These are phyloP conservation scores for Aureobasidium subglaciale DNA, from an alignment of 2,329 filamentous ascomycete species.

Conservation along the genomic window DNA sequence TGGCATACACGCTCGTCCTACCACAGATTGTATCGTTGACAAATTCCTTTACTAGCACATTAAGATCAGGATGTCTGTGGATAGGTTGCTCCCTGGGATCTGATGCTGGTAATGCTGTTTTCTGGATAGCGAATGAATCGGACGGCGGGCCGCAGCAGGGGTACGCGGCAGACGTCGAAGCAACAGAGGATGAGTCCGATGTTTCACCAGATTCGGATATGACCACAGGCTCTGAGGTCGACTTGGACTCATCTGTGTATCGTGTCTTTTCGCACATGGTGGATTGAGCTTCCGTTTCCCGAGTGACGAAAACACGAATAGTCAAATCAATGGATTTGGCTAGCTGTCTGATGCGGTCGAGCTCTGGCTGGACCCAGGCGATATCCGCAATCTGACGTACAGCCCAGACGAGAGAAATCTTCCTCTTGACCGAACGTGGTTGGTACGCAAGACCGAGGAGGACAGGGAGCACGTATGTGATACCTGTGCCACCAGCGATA, in stretches of 20 bases:
- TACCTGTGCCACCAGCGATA: conserved; percentile 45
- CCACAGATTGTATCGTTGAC: conserved; percentile 8
- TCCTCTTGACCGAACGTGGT: conserved; percentile 5
- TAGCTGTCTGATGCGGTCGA: conserved; percentile 3
- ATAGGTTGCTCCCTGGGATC: background rate
- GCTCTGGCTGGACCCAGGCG: conserved; percentile 10
- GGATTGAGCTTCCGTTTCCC: background rate
- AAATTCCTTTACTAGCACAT: background rate
- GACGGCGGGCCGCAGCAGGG: background rate
- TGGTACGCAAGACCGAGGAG: conserved; percentile 40
- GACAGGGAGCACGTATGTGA: conserved; percentile 64
- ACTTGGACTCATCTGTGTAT: conserved; percentile 4
- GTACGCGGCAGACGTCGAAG: background rate
- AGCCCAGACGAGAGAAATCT: conserved; percentile 13
- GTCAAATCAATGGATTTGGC: conserved; percentile 9
- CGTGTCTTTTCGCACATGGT: background rate
- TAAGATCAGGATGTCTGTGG: conserved; percentile 13
- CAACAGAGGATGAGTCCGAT: background rate
- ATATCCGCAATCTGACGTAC: conserved; percentile 11
- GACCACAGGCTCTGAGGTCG: background rate
- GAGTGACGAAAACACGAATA: conserved; percentile 16
- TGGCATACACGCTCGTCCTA: conserved; percentile 13
- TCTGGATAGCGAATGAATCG: background rate
- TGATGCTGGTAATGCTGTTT: background rate
- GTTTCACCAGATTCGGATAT: background rate